Evolutionary conservation across 2,329 filamentous ascomycete species (phyloP).

Genomic region (Cercospora beticola): DNA sequence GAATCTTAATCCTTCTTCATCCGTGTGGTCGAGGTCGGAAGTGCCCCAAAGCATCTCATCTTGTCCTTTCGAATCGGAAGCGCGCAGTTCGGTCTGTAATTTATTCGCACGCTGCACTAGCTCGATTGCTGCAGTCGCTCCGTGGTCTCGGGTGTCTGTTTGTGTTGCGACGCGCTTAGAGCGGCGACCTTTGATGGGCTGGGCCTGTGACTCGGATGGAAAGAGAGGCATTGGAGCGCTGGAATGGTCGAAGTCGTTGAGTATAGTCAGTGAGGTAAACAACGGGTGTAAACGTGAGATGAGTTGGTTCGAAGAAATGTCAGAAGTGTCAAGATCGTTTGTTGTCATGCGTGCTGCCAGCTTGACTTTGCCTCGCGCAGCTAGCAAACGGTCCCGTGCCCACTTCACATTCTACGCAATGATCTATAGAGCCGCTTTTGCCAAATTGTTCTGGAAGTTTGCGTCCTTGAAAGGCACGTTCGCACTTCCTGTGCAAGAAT

Average conservation of each 20-base stretch:
- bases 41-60: neutral
- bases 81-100: neutral
- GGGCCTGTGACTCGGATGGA: neutral
- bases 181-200: neutral
- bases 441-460: constrained; percentile 51
- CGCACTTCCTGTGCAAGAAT: constrained; percentile 30
- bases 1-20: neutral
- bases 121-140: neutral
- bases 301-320: neutral
- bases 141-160: neutral
- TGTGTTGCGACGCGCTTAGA: neutral
- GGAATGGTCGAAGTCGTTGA: neutral
- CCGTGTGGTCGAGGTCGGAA: neutral
- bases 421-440: constrained; percentile 21
- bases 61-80: neutral
- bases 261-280: neutral
- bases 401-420: neutral
- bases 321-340: neutral
- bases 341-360: neutral
- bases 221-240: neutral
- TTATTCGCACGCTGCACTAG: neutral
- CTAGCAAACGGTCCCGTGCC: neutral
- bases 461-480: constrained; percentile 51
- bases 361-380: neutral
- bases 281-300: neutral